These are phyloP conservation scores for Calonectria hongkongensis DNA, from an alignment of 2,329 filamentous ascomycete genomes.

Conservation along the genomic window DNA sequence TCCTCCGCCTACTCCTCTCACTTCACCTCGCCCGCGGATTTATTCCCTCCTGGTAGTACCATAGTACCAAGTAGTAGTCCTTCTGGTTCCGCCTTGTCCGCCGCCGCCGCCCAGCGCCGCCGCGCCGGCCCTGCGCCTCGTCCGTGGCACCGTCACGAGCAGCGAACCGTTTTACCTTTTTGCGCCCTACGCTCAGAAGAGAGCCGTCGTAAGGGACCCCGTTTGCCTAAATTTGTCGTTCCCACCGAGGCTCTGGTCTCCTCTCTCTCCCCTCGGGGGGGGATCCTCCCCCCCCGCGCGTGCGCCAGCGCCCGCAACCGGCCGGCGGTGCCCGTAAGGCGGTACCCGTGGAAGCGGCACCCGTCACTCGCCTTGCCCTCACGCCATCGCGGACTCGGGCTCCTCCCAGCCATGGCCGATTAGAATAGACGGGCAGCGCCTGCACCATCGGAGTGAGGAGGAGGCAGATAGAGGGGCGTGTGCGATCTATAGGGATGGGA, in stretches of 20 bases:
- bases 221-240: conserved; percentile 23
- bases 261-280: not conserved
- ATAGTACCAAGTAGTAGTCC: too few relatives aligned
- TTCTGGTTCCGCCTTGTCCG: not conserved
- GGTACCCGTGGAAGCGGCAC: not conserved
- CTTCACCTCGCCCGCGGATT: not conserved
- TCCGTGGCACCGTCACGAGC: conserved; percentile 21
- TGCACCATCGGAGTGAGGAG: too few relatives aligned
- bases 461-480: not conserved
- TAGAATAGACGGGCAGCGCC: not conserved
- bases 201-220: not conserved
- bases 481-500: conserved; percentile 13
- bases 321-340: conserved; percentile 13
- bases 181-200: not conserved
- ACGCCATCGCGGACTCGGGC: conserved; percentile 28
- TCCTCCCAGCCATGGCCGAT: not conserved
- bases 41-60: not conserved
- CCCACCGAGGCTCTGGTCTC: conserved; percentile 2
- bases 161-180: conserved; percentile 22
- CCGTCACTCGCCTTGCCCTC: conserved; percentile 5
- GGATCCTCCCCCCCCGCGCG: conserved; percentile 17
- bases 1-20: not conserved
- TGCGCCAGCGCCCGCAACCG: conserved; percentile 14
- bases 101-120: conserved; percentile 10
- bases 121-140: conserved; percentile 21